These are phyloP conservation scores for Candida albicans DNA, from an alignment of 1,139 yeast species.

Conservation along the genomic window DNA sequence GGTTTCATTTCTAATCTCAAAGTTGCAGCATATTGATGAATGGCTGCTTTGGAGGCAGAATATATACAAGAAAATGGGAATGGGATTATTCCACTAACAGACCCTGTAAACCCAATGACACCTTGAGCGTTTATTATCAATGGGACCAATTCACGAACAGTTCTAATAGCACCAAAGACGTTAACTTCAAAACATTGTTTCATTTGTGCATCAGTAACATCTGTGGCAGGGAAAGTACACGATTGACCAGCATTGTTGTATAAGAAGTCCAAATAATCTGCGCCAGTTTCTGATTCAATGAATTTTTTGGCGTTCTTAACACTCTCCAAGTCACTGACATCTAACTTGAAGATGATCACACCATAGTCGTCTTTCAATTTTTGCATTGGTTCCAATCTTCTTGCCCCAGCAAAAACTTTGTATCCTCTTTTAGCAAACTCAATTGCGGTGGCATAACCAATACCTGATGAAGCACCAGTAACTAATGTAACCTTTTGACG, in stretches of 20 bases:
- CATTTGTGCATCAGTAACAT: constrained; percentile 58
- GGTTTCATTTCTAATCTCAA: constrained; percentile 69
- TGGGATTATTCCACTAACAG: constrained; percentile 63
- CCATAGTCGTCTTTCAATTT: constrained; percentile 44
- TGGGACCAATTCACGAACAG: constrained; percentile 58
- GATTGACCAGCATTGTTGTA: constrained; percentile 65
- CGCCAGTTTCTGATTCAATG: constrained; percentile 35
- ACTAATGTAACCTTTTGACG: constrained; percentile 51
- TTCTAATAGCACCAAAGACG: constrained; percentile 65
- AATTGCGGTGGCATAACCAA: constrained; percentile 66
- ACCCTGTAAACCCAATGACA: constrained; percentile 72
- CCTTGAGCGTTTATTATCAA: constrained; percentile 69
- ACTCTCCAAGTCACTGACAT: constrained; percentile 53
- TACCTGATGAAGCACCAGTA: constrained; percentile 84
- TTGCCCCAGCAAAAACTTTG: constrained; percentile 62
- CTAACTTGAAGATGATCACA: constrained; percentile 24
- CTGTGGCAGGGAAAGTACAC: constrained; percentile 71
- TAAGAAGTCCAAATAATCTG: constrained; percentile 38
- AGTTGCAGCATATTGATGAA: constrained; percentile 65
- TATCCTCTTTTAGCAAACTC: constrained; percentile 66
- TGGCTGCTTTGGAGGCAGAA: constrained; percentile 73
- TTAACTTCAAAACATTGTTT: constrained; percentile 64
- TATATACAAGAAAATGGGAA: constrained; percentile 74
- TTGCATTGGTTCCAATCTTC: constrained; percentile 65
- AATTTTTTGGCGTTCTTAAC: constrained; percentile 45